Evolutionary conservation across 495 filamentous ascomycete genomes (phyloP).

Genomic region (Bacidia rubella): DNA sequence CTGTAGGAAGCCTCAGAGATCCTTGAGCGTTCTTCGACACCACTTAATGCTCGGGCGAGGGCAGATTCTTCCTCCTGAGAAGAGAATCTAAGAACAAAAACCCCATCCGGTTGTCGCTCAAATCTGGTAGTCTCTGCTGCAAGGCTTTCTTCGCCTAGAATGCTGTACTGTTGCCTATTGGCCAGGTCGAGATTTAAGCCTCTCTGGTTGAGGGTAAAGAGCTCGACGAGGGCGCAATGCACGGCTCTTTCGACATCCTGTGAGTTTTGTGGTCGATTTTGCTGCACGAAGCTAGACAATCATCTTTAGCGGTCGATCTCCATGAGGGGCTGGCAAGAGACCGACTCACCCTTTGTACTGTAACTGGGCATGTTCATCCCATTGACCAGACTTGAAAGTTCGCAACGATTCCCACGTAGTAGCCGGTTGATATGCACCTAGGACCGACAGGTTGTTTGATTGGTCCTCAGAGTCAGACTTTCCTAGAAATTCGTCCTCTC

Average conservation of each 20-base stretch:
- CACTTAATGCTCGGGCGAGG: not conserved
- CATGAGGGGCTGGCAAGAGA: not conserved
- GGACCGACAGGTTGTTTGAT: not conserved
- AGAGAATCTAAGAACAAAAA: not conserved
- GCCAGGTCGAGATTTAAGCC: constrained; percentile 15
- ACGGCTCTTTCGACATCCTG: constrained; percentile 28
- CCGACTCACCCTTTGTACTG: constrained; percentile 14
- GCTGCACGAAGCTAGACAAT: constrained; percentile 4
- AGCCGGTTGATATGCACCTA: constrained; percentile 40
- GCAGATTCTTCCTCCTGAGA: not conserved
- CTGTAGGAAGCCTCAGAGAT: not conserved
- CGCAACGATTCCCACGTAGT: constrained; percentile 42
- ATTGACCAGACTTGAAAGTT: constrained; percentile 20
- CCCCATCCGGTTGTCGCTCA: constrained; percentile 11
- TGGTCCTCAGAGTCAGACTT: not conserved
- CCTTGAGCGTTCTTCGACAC: not conserved
- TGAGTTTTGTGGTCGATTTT: constrained; percentile 15
- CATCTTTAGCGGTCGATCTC: not conserved
- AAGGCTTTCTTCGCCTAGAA: constrained; percentile 3
- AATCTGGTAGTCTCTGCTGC: constrained; percentile 19
- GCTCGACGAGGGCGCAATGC: constrained; percentile 49
- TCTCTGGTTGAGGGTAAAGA: constrained; percentile 33
- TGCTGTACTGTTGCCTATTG: constrained; percentile 1
- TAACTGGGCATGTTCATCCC: constrained; percentile 1
- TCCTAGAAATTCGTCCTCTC: not conserved